Percentiles rank a stretch among this genome's conserved stretches.
Evolutionary conservation across 768 basidiomycete genomes (phyloP).

Genomic region (Favolaschia claudopus): DNA sequence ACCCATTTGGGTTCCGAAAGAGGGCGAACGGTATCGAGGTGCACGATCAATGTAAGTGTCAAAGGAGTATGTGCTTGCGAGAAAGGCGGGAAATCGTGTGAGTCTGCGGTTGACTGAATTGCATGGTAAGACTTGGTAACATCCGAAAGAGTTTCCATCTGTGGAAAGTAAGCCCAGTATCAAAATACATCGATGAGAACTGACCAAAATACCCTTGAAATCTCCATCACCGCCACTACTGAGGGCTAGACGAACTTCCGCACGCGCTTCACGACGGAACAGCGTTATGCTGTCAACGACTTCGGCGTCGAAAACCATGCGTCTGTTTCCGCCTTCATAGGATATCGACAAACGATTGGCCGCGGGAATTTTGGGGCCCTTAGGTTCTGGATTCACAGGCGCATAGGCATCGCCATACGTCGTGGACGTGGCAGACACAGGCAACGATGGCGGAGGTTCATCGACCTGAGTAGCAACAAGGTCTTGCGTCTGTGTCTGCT

Average conservation of each 20-base stretch:
- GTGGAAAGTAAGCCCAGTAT: slow-evolving; percentile 21
- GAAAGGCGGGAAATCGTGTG: slow-evolving; percentile 73
- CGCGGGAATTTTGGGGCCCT: slow-evolving; percentile 62
- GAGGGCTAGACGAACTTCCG: slow-evolving; percentile 79
- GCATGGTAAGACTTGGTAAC: slow-evolving; percentile 67
- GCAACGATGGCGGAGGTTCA: slow-evolving; percentile 62
- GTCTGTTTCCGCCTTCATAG: slow-evolving; percentile 87
- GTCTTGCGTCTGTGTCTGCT: slow-evolving; percentile 24
- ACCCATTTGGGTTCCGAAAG: slow-evolving; percentile 98
- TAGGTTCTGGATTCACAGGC: slow-evolving; percentile 43
- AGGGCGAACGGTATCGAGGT: slow-evolving; percentile 88
- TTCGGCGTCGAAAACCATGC: slow-evolving; percentile 89
- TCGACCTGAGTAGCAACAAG: slow-evolving; percentile 23
- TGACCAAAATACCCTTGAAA: slow-evolving; percentile 79
- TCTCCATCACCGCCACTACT: slow-evolving; percentile 60
- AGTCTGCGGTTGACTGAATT: slow-evolving; percentile 55
- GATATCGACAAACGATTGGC: slow-evolving; percentile 93
- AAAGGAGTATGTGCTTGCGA: slow-evolving; percentile 59
- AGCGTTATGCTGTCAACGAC: slow-evolving; percentile 84
- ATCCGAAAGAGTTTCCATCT: slow-evolving; percentile 64
- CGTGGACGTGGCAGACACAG: slow-evolving; percentile 46
- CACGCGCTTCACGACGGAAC: slow-evolving; percentile 81
- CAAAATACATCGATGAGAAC: slow-evolving; percentile 34
- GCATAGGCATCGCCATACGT: slow-evolving; percentile 56
- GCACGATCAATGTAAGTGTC: slow-evolving; percentile 69